phyloP scores from a whole-genome alignment of 192 early-diverging fungal genomes.

The Backusella psychrophila region DNA sequence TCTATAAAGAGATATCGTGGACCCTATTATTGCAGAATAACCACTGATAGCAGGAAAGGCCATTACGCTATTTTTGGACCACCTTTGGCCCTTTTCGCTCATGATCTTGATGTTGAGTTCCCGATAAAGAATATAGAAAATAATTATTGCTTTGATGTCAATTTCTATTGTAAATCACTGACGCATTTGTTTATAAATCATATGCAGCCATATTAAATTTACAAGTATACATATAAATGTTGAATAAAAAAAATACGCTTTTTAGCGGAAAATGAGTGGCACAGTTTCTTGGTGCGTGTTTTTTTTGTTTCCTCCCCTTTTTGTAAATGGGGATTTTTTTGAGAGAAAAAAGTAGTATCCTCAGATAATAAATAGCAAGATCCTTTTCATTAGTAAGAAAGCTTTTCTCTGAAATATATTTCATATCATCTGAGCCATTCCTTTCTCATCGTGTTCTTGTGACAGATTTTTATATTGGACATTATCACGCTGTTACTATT shows the following conservation, averaged over 20 bases:
- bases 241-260: not conserved
- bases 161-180: not conserved
- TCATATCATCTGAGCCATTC: not conserved
- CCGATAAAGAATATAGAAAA: not conserved
- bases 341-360: too few species aligned
- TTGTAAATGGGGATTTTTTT: too few species aligned
- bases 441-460: not conserved
- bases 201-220: not conserved
- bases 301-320: too few species aligned
- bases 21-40: not conserved
- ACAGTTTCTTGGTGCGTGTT: too few species aligned
- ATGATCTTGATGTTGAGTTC: not conserved
- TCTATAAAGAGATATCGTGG: not conserved
- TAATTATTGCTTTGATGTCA: not conserved
- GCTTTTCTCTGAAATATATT: not conserved
- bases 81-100: not conserved
- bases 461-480: not conserved
- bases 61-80: not conserved
- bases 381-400: too few species aligned
- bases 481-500: not conserved
- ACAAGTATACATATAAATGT: not conserved
- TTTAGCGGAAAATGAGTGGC: too few species aligned
- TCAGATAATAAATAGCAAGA: too few species aligned
- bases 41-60: not conserved
- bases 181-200: slow-evolving; percentile 1